Evolutionary conservation across 2,329 filamentous ascomycete species (phyloP).

Genomic region (Fusarium sp.): DNA sequence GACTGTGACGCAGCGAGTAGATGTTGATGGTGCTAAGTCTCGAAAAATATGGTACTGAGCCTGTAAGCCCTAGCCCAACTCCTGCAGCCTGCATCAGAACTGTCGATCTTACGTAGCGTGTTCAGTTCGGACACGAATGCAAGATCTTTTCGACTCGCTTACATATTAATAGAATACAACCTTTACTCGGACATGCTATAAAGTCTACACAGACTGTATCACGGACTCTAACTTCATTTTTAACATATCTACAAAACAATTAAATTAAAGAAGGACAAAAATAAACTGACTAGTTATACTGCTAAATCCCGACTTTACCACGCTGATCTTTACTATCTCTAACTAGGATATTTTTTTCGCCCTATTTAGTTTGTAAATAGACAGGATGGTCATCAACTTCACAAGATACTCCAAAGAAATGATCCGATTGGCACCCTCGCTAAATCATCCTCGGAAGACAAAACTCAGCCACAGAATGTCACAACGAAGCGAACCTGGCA

Average conservation of each 20-base stretch:
- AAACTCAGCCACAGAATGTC: not conserved
- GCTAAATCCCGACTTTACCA: no score
- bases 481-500: conserved; percentile 35
- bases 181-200: not conserved
- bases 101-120: not conserved
- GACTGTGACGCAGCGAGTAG: no score
- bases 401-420: not conserved
- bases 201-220: not conserved
- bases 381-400: no score
- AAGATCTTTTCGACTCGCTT: not conserved
- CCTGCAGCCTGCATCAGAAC: not conserved
- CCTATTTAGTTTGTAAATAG: no score
- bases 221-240: not conserved
- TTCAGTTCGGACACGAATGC: not conserved
- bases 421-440: not conserved
- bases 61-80: not conserved
- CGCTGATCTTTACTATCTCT: no score
- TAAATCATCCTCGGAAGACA: not conserved
- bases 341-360: no score
- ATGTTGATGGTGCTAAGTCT: not conserved
- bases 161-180: not conserved
- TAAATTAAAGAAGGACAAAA: no score
- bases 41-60: not conserved
- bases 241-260: no score
- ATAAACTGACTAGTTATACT: no score